A percentile compares a stretch with the other conserved stretches of the same genome.
Conservation (phyloP, 176 grass and related monocot species). For the Carex pumila region DNA sequence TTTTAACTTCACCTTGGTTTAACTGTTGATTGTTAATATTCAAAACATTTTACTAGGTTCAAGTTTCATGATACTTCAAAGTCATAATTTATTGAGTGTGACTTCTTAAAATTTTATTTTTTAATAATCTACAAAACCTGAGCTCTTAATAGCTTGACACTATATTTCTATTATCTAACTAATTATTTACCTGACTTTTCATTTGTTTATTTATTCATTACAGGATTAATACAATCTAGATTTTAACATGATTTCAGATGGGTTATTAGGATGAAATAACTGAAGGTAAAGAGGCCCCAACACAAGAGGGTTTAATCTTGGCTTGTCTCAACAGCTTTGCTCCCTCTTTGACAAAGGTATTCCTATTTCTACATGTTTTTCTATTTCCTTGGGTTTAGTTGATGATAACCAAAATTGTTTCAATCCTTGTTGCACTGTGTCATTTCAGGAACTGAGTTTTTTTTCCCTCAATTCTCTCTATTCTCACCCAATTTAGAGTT, state of each 20-base stretch:
- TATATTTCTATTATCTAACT: background rate
- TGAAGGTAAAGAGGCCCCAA: conserved; percentile 57
- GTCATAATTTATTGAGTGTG: background rate
- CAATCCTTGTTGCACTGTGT: no score
- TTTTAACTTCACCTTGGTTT: background rate
- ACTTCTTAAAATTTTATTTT: no score
- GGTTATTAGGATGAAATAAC: conserved; percentile 82
- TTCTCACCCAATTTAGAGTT: no score
- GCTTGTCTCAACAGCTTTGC: conserved; percentile 15
- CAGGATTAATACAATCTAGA: background rate
- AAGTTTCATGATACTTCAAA: background rate
- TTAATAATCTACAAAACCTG: background rate
- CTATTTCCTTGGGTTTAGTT: no score
- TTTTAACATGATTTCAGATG: conserved; percentile 41
- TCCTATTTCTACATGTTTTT: no score
- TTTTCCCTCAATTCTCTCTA: no score
- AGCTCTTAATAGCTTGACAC: background rate
- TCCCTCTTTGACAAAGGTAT: no score
- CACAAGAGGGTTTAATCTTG: conserved; percentile 87
- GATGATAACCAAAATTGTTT: no score
- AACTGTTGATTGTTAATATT: background rate
- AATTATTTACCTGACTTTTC: background rate
- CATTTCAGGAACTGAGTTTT: no score
- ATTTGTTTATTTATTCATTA: background rate
- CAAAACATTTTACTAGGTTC: background rate